These are phyloP conservation scores for Sarocladium brachiariae DNA, from an alignment of 2,329 filamentous ascomycete genomes.

Conservation along the genomic window DNA sequence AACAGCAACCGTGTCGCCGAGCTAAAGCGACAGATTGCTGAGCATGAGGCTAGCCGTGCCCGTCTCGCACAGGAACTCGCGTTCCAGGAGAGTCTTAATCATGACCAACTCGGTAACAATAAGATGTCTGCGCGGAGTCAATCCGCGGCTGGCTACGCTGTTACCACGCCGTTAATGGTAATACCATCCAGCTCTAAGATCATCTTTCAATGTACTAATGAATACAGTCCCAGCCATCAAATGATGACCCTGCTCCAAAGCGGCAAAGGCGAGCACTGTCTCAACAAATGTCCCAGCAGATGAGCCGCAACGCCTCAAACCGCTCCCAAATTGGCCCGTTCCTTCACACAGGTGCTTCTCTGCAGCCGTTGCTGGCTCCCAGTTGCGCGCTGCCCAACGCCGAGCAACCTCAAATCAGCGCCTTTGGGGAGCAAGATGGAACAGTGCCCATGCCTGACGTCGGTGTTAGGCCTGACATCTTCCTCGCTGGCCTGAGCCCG, in stretches of 20 bases:
- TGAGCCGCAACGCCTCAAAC: conserved; percentile 3
- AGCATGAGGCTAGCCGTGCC: not conserved
- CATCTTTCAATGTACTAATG: conserved; percentile 25
- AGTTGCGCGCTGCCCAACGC: not conserved
- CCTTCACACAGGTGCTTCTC: not conserved
- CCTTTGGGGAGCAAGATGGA: not conserved
- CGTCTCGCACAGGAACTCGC: not conserved
- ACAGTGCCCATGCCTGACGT: conserved; percentile 20
- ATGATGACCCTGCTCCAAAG: conserved; percentile 2
- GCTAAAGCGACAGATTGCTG: conserved; percentile 8
- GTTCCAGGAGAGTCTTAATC: not conserved
- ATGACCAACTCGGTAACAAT: not conserved
- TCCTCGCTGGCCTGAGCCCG: conserved; percentile 21
- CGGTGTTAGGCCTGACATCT: conserved; percentile 33
- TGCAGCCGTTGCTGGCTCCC: not conserved
- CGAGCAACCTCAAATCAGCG: not conserved
- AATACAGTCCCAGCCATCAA: conserved; percentile 16
- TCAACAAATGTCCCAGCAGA: conserved; percentile 1
- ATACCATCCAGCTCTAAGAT: conserved; percentile 13
- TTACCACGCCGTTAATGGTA: conserved; percentile 1
- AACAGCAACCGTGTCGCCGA: not conserved
- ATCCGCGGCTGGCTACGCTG: conserved; percentile 7
- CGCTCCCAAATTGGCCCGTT: not conserved
- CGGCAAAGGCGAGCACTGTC: conserved; percentile 6
- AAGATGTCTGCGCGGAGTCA: conserved; percentile 6